Evolutionary conservation across 2,329 filamentous ascomycete genomes (phyloP), one percentile per base, ranked within the genome.

Genomic region (Trichothecium sympodiale): DNA sequence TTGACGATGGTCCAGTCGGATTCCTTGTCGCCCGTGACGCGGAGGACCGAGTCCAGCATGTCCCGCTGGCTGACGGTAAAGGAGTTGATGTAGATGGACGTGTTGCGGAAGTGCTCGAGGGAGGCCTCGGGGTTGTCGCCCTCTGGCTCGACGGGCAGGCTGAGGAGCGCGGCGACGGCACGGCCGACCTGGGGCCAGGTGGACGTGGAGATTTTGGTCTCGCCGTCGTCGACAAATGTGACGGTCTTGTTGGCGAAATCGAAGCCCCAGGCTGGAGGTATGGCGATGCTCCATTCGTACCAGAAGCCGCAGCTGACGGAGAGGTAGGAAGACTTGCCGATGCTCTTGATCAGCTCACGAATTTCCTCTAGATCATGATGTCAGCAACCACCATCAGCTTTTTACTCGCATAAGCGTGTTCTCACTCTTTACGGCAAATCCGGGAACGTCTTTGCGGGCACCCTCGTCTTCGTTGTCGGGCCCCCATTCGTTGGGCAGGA

Each of bases 31-130:
- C 67, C 67, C 0, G 71, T 69, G 4, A 77, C 76, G 0, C 69
- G 67, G 46, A 77, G 64, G 10, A 78, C 54, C n/a, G 66, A 68
- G 28, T 69, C 67, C 36, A 83, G 64, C 60, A 83, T 82, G 8
- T 83, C 77, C 9, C 64, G 62, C 52, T 84, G 80, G 39, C 55
- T 73, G 40, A 77, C 44, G 9, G 57, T 51, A 56, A 80, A 83
- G 41, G 70, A 77, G 7, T 60, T 62, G 9, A 78, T 44, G 44
- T 65, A 72, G 2, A 79, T 47, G 1, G 46, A 42, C 34, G 64
- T 61, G 51, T 77, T 73, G 3, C 15, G 54, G 43, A 45, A 61
- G 41, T 32, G 58, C 46, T 23, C 74, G 1, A 65, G 44, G 0
- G 41, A 50, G 2, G 53, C 28, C 51, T 67, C 9, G 71, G 50